Evolutionary conservation across 768 basidiomycete genomes (phyloP).

Genomic region (Tylopilus subfusipes): DNA sequence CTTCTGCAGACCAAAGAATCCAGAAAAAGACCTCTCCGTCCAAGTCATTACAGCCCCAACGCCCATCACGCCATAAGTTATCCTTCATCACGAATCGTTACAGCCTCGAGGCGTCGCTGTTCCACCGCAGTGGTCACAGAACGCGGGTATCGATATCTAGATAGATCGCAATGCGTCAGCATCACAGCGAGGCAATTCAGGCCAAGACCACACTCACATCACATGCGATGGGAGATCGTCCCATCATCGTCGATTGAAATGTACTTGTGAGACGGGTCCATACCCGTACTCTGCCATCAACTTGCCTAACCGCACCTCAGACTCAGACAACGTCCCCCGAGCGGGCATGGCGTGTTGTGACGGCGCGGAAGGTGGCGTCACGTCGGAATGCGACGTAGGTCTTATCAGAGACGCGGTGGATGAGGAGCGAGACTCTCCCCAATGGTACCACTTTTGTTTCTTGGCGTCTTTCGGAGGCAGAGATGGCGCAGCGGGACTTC

Average conservation of each 20-base stretch:
- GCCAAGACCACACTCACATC: neutral
- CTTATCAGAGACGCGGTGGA: constrained; percentile 17
- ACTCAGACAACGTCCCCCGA: neutral
- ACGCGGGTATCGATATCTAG: neutral
- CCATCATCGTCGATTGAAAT: neutral
- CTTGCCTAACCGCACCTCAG: neutral
- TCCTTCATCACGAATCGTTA: too few relatives aligned
- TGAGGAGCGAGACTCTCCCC: constrained; percentile 9
- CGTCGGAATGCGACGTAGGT: neutral
- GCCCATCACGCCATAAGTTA: neutral
- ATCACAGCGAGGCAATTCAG: neutral
- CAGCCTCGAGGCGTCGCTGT: neutral
- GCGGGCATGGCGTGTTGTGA: neutral
- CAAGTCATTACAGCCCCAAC: too few relatives aligned
- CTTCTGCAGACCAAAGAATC: neutral
- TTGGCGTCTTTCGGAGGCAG: neutral
- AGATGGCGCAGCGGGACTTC: neutral
- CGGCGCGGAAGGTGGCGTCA: neutral
- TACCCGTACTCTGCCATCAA: constrained; percentile 1
- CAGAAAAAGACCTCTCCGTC: neutral
- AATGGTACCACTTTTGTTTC: constrained; percentile 20
- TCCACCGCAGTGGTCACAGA: neutral
- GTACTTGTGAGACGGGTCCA: neutral
- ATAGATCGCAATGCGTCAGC: neutral
- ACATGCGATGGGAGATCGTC: neutral